These are phyloP conservation scores for Acanthochlamys bracteata DNA, from an alignment of 106 monocot genomes.

Conservation along the genomic window DNA sequence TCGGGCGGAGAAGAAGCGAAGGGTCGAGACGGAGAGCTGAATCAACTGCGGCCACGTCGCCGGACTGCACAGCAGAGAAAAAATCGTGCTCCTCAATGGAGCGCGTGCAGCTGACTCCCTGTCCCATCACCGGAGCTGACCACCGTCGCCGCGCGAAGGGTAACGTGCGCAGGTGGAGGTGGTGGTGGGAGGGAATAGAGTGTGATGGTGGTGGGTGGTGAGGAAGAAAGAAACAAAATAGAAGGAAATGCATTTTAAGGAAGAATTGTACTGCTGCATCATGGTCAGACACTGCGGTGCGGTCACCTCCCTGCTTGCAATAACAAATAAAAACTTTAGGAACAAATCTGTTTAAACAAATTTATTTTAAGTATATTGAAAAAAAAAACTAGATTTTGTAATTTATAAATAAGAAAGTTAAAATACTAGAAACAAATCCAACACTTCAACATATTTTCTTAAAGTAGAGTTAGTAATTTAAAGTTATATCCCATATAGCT, in stretches of 20 bases:
- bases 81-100: constrained; percentile 4
- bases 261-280: background rate
- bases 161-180: background rate
- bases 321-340: no score
- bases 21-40: background rate
- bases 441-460: no score
- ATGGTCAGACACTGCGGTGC: no score
- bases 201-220: background rate
- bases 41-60: background rate
- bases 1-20: constrained; percentile 2
- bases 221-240: background rate
- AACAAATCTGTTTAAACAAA: no score
- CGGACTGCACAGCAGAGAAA: constrained; percentile 9
- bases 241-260: background rate
- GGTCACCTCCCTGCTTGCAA: no score
- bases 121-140: constrained; percentile 3
- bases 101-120: constrained; percentile 12
- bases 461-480: no score
- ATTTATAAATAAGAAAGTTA: no score
- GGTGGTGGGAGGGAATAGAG: background rate
- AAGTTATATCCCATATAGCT: no score
- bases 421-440: no score
- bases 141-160: background rate
- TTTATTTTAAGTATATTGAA: no score
- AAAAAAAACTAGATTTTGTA: no score